Conservation (phyloP, 106 monocot genomes). For the Triglochin maritima region DNA sequence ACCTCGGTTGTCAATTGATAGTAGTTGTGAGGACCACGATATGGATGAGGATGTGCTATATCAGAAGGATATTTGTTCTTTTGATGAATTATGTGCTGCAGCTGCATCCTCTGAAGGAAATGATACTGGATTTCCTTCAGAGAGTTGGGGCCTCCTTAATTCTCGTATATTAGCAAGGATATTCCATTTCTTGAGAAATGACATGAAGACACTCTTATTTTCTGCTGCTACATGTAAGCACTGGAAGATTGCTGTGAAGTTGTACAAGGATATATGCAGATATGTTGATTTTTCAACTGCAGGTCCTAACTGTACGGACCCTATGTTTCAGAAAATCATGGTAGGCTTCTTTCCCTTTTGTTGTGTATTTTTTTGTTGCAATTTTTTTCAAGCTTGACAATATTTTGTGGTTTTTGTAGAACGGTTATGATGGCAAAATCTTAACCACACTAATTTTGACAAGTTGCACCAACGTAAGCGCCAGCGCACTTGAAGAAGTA, state of each 20-base stretch:
- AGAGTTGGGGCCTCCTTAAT: conserved; percentile 64
- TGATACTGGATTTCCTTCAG: conserved; percentile 5
- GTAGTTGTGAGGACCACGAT: conserved; percentile 42
- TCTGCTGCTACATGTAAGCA: conserved; percentile 78
- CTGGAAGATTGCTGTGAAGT: conserved; percentile 58
- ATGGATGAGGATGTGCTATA: conserved; percentile 31
- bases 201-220: conserved; percentile 58
- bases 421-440: conserved; percentile 56
- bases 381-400: background rate
- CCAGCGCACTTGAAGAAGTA: conserved; percentile 53
- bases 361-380: conserved; percentile 1
- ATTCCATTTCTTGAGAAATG: conserved; percentile 76
- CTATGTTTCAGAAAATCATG: conserved; percentile 54
- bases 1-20: conserved; percentile 40
- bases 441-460: conserved; percentile 49
- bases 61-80: conserved; percentile 39
- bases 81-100: conserved; percentile 67
- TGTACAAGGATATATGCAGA: conserved; percentile 60
- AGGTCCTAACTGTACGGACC: conserved; percentile 62
- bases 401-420: conserved; percentile 28
- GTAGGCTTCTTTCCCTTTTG: conserved; percentile 29
- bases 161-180: conserved; percentile 61
- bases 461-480: conserved; percentile 63
- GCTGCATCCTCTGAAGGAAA: conserved; percentile 16
- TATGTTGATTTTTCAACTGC: conserved; percentile 66